These are phyloP conservation scores for Parsonsia alboflavescens DNA, from an alignment of 257 asterid genomes.

Conservation along the genomic window DNA sequence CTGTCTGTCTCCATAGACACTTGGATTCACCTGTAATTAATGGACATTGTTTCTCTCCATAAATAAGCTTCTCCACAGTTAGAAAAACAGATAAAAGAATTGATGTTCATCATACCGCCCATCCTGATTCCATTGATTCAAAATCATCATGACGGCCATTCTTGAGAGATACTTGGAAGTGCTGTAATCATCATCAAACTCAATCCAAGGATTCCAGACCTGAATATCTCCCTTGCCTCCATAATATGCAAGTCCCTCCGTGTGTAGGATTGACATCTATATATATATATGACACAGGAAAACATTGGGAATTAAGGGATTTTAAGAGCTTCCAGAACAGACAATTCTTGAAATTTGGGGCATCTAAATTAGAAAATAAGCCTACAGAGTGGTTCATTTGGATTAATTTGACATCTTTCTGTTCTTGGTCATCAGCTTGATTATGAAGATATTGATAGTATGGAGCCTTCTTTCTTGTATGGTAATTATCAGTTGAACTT, in stretches of 20 bases:
- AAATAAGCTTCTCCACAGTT: too few species aligned
- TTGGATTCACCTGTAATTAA: slow-evolving; percentile 57
- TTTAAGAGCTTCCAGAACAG: too few species aligned
- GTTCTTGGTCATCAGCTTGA: slow-evolving; percentile 13
- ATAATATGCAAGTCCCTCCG: slow-evolving; percentile 49
- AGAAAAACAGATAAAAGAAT: too few species aligned
- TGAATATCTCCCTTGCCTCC: slow-evolving; percentile 64
- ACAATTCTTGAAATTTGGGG: too few species aligned
- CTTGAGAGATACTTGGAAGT: slow-evolving; percentile 48
- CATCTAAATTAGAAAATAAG: background rate
- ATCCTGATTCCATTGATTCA: slow-evolving; percentile 56
- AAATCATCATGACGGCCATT: slow-evolving; percentile 36
- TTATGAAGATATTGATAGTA: slow-evolving; percentile 7
- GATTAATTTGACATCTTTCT: slow-evolving; percentile 24
- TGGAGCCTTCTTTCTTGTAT: slow-evolving; percentile 13
- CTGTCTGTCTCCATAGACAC: slow-evolving; percentile 56
- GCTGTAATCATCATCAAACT: slow-evolving; percentile 57
- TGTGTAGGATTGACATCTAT: slow-evolving; percentile 46
- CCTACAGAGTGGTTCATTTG: slow-evolving; percentile 51
- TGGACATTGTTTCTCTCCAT: background rate
- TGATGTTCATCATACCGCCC: slow-evolving; percentile 44
- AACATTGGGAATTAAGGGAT: too few species aligned
- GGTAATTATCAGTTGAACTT: background rate
- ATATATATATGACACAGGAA: background rate
- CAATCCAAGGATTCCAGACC: slow-evolving; percentile 54